Conservation (phyloP, 2,329 filamentous ascomycete genomes). For the Bipolaris oryzae region DNA sequence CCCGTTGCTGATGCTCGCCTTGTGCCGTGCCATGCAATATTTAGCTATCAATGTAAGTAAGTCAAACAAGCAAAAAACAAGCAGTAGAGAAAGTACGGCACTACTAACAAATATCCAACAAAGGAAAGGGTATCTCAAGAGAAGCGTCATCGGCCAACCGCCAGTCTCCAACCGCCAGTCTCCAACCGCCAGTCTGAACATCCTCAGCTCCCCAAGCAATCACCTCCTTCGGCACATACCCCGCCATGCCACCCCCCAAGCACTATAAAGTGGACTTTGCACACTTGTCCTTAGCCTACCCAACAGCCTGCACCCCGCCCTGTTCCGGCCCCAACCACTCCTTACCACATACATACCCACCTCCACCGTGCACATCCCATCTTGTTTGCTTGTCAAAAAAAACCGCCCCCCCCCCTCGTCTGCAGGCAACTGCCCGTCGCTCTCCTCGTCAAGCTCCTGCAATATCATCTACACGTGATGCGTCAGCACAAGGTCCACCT, state of each 20-base stretch:
- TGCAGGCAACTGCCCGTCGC: not conserved
- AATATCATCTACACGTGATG: conserved; percentile 13
- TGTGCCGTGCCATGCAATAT: no score
- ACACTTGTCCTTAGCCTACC: conserved; percentile 10
- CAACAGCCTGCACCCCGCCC: conserved; percentile 7
- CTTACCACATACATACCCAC: not conserved
- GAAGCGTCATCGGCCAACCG: conserved; percentile 13
- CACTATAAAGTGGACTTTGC: not conserved
- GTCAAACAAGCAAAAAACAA: no score
- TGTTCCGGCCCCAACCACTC: conserved; percentile 3
- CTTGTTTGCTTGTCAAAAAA: conserved; percentile 2
- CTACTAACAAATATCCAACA: conserved; percentile 15
- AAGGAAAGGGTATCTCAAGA: conserved; percentile 37
- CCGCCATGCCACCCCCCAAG: conserved; percentile 1
- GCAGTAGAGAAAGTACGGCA: not conserved
- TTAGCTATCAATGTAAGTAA: no score
- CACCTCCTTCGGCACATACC: conserved; percentile 1
- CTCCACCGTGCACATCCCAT: conserved; percentile 7
- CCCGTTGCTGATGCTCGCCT: no score
- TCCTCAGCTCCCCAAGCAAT: conserved; percentile 1
- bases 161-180: not conserved
- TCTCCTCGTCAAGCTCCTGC: conserved; percentile 10
- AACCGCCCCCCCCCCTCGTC: not conserved
- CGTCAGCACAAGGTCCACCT: conserved; percentile 3
- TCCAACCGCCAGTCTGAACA: not conserved